Conservation (phyloP, 441 rosid genomes). For the Euphorbia corollata region DNA sequence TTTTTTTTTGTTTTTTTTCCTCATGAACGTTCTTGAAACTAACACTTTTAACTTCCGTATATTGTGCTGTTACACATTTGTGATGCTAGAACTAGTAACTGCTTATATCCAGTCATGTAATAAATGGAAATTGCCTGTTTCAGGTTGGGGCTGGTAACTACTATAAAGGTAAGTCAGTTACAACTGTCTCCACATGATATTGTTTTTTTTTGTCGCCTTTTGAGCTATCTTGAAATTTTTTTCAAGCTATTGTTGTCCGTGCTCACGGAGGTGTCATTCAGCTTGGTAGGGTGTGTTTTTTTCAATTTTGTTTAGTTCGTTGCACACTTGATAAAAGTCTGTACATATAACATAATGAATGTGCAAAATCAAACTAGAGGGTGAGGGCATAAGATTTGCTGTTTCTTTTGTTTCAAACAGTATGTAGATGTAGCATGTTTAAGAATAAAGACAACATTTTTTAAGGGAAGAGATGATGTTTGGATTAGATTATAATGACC, state of each 20-base stretch:
- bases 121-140: conserved; percentile 22
- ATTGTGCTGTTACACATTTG: background rate
- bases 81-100: background rate
- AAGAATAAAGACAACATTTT: background rate
- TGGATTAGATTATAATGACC: background rate
- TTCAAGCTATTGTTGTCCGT: background rate
- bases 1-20: background rate
- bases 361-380: no score
- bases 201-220: background rate
- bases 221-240: background rate
- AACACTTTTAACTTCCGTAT: background rate
- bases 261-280: background rate
- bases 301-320: background rate
- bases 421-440: background rate
- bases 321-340: background rate
- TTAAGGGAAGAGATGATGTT: background rate
- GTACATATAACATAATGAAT: no score
- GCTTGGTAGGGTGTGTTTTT: background rate
- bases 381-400: background rate
- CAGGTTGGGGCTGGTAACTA: conserved; percentile 45
- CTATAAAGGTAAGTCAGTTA: conserved; percentile 35
- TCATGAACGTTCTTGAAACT: background rate
- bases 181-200: background rate
- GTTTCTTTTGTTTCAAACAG: background rate
- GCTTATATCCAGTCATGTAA: conserved; percentile 12